phyloP scores from a whole-genome alignment of 345 rosid genomes.

The Eutrema heterophyllum region DNA sequence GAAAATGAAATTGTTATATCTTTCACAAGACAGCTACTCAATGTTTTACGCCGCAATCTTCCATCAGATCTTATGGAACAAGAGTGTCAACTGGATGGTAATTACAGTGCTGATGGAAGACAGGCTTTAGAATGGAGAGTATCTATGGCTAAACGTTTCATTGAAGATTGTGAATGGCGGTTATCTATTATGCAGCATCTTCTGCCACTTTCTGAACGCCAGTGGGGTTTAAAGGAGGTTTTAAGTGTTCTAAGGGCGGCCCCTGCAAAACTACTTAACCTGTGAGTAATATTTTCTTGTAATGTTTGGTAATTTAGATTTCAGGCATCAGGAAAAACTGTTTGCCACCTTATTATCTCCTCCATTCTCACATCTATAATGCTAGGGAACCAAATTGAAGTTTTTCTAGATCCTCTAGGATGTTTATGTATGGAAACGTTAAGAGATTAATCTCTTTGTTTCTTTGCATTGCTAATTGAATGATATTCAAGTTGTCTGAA shows the following conservation, averaged over 20 bases:
- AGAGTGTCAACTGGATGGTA: slow-evolving; percentile 53
- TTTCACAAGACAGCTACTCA: slow-evolving; percentile 70
- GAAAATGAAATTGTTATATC: slow-evolving; percentile 67
- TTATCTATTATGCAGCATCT: slow-evolving; percentile 87
- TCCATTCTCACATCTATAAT: slow-evolving; percentile 1
- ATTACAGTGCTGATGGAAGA: slow-evolving; percentile 47
- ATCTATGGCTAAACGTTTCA: slow-evolving; percentile 56
- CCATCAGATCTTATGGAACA: slow-evolving; percentile 49
- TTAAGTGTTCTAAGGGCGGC: slow-evolving; percentile 83
- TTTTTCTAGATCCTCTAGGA: neutral
- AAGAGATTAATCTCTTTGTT: neutral
- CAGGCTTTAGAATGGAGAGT: slow-evolving; percentile 95
- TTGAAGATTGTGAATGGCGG: slow-evolving; percentile 98
- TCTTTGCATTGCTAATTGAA: neutral
- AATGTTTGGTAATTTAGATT: slow-evolving; percentile 2
- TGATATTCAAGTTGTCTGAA: neutral
- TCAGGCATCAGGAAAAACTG: neutral
- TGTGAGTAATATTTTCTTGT: slow-evolving; percentile 49
- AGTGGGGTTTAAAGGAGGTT: slow-evolving; percentile 93
- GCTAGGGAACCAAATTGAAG: neutral
- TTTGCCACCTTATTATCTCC: neutral
- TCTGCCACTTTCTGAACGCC: slow-evolving; percentile 81
- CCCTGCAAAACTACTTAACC: slow-evolving; percentile 87
- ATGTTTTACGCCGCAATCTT: slow-evolving; percentile 60
- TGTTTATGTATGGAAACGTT: neutral